phyloP scores from a whole-genome alignment of 805 yeast species.

The Candida khao-thaluensis region DNA sequence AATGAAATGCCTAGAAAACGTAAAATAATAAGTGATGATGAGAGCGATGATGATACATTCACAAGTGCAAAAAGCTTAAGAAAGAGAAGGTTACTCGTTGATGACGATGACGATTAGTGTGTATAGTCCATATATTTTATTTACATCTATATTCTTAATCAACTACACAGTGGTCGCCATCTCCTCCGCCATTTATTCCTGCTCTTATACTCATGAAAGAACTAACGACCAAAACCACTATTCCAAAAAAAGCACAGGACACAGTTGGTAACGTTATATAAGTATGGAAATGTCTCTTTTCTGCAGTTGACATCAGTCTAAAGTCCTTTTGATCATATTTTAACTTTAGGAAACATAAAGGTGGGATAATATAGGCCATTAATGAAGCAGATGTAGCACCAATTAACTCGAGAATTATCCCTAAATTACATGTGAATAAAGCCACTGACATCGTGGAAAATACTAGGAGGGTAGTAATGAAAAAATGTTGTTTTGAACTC shows the following conservation, averaged over 20 bases:
- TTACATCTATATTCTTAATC: too few relatives aligned
- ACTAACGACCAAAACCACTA: constrained; percentile 75
- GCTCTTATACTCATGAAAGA: constrained; percentile 66
- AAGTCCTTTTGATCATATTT: constrained; percentile 44
- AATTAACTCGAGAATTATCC: constrained; percentile 82
- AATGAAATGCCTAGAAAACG: constrained; percentile 9
- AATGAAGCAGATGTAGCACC: constrained; percentile 93
- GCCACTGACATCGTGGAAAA: constrained; percentile 73
- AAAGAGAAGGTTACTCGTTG: constrained; percentile 25
- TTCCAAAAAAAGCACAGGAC: constrained; percentile 68
- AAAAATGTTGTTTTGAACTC: constrained; percentile 51
- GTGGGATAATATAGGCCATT: constrained; percentile 91
- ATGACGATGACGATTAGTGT: constrained; percentile 31
- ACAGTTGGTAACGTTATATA: constrained; percentile 55
- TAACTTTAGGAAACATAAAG: constrained; percentile 72
- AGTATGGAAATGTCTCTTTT: constrained; percentile 28
- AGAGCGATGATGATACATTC: constrained; percentile 16
- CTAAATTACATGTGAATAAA: constrained; percentile 79
- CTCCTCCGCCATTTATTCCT: constrained; percentile 32
- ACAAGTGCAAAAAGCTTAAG: constrained; percentile 14
- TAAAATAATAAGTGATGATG: constrained; percentile 15
- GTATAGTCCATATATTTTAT: too few relatives aligned
- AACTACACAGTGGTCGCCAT: constrained; percentile 51
- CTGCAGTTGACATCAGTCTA: constrained; percentile 19
- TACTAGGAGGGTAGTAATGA: constrained; percentile 65